phyloP scores from a whole-genome alignment of 495 filamentous ascomycete genomes.

The Chaetomium tenue region DNA sequence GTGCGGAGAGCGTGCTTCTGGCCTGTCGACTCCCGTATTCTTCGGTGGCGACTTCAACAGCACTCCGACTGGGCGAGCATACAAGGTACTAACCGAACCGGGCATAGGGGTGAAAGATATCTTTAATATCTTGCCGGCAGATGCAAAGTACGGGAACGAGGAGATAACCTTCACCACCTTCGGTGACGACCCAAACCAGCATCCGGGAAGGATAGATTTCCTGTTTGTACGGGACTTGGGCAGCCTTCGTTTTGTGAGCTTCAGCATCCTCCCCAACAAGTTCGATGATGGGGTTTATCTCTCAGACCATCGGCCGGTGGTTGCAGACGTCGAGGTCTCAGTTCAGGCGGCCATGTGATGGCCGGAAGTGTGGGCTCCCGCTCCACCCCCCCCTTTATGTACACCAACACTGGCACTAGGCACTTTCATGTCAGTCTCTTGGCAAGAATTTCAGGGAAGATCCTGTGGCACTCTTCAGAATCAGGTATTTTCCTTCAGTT shows the following conservation, averaged over 20 bases:
- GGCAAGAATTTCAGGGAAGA: neutral
- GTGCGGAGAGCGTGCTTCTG: neutral
- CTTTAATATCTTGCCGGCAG: constrained; percentile 26
- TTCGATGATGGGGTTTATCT: constrained; percentile 67
- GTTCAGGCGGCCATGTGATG: constrained; percentile 1
- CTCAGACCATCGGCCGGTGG: constrained; percentile 74
- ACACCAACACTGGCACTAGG: neutral
- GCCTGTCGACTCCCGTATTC: constrained; percentile 49
- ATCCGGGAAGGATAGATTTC: constrained; percentile 35
- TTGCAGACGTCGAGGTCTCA: constrained; percentile 57
- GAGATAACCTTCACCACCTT: constrained; percentile 65
- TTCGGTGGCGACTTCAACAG: constrained; percentile 81
- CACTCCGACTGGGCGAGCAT: constrained; percentile 61
- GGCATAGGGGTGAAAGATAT: constrained; percentile 34
- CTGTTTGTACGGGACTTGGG: constrained; percentile 29
- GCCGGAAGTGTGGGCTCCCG: neutral
- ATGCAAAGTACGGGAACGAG: constrained; percentile 33
- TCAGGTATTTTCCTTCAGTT: neutral
- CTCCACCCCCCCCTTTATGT: neutral
- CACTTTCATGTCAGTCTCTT: neutral
- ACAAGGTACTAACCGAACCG: constrained; percentile 50
- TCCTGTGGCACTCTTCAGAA: neutral
- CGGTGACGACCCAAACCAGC: constrained; percentile 36
- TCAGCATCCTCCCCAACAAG: constrained; percentile 59
- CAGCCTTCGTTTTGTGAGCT: constrained; percentile 35